Evolutionary conservation across 768 basidiomycete species (phyloP).

Genomic region (Boletus sp.): DNA sequence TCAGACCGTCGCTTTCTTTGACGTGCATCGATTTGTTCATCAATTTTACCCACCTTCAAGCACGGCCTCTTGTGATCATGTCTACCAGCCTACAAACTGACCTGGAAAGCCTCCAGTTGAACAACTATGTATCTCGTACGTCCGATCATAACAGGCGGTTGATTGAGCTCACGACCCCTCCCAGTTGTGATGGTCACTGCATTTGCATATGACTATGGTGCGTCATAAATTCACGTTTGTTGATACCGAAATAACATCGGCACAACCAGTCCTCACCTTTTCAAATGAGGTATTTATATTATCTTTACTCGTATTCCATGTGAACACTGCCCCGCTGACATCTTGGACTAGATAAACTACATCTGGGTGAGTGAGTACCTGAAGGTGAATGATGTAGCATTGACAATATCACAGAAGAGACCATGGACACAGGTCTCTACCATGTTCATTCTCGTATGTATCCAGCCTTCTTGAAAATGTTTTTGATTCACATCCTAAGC

Average conservation of each 20-base stretch:
- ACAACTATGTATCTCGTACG: slow-evolving; percentile 6
- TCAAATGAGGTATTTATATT: slow-evolving; percentile 1
- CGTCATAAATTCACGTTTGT: neutral
- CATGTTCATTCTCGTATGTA: slow-evolving; percentile 1
- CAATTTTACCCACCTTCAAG: neutral
- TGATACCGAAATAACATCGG: neutral
- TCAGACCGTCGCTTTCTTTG: neutral
- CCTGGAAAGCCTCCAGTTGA: slow-evolving; percentile 3
- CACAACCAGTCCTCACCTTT: slow-evolving; percentile 6
- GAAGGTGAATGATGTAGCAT: too few relatives aligned
- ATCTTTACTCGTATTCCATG: neutral
- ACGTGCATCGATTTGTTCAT: neutral
- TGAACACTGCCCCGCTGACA: neutral
- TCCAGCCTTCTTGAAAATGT: neutral
- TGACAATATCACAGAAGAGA: neutral
- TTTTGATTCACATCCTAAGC: neutral
- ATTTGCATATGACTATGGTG: slow-evolving; percentile 4
- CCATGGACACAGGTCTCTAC: slow-evolving; percentile 8
- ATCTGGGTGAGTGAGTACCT: slow-evolving; percentile 5
- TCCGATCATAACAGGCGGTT: neutral
- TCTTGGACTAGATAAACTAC: neutral
- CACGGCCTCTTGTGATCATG: neutral
- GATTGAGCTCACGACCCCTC: neutral
- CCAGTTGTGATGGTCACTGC: slow-evolving; percentile 2
- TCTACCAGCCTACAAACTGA: neutral